Evolutionary conservation across 1,284 basidiomycete species (phyloP).

Genomic region (Ustilago vetiveriae): DNA sequence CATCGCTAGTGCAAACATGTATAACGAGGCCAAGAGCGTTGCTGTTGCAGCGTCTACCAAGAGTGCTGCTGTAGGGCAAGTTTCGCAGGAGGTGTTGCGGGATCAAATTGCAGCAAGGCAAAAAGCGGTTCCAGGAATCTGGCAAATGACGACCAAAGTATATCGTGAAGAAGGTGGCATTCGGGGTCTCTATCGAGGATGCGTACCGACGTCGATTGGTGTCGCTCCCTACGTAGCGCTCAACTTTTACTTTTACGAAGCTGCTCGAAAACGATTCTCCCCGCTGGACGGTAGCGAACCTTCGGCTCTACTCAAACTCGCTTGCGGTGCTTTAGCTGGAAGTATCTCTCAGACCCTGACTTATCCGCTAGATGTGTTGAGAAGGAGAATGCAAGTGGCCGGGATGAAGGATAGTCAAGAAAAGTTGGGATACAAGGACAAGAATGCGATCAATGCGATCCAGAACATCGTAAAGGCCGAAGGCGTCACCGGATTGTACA

Average conservation of each 20-base stretch:
- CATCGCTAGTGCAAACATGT: constrained; percentile 73
- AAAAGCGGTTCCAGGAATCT: constrained; percentile 74
- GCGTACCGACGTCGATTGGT: constrained; percentile 86
- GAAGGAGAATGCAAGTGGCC: constrained; percentile 93
- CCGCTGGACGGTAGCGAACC: constrained; percentile 57
- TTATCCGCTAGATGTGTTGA: constrained; percentile 92
- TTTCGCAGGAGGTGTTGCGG: constrained; percentile 22
- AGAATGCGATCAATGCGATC: constrained; percentile 74
- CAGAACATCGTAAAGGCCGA: constrained; percentile 77
- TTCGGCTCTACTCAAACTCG: constrained; percentile 64
- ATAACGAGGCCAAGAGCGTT: constrained; percentile 49
- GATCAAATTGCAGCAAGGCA: constrained; percentile 31
- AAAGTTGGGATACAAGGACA: constrained; percentile 78
- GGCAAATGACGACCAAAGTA: constrained; percentile 88
- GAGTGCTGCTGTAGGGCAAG: neutral
- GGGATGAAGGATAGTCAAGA: constrained; percentile 76
- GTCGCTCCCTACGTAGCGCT: constrained; percentile 85
- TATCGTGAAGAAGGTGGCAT: constrained; percentile 89
- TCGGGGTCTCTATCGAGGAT: constrained; percentile 84
- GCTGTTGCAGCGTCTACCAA: neutral
- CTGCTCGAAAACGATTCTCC: constrained; percentile 56
- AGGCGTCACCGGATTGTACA: constrained; percentile 79
- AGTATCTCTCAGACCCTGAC: constrained; percentile 90
- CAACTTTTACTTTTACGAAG: constrained; percentile 66
- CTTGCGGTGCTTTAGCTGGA: constrained; percentile 71